A percentile compares a stretch with the other conserved stretches of the same genome.
phyloP scores from a whole-genome alignment of 1,139 yeast species.

The Yamadazyma kanchanaburiensis region DNA sequence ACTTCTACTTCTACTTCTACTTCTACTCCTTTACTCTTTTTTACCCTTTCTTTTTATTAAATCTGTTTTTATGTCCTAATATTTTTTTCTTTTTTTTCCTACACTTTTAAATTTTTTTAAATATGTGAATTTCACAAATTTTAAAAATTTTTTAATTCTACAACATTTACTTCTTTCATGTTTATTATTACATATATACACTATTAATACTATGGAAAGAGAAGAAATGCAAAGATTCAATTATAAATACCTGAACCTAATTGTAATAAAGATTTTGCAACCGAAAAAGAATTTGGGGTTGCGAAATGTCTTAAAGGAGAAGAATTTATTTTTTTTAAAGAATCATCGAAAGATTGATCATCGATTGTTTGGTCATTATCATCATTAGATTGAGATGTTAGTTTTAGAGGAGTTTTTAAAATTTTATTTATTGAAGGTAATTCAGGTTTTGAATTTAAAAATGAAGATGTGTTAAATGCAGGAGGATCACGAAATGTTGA shows the following conservation, averaged over 20 bases:
- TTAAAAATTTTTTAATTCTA: too few relatives aligned
- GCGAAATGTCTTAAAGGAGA: conserved; percentile 41
- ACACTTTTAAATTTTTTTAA: too few relatives aligned
- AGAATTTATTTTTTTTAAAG: conserved; percentile 16
- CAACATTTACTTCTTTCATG: too few relatives aligned
- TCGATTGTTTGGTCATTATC: conserved; percentile 34
- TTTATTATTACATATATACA: conserved; percentile 4
- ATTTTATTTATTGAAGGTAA: conserved; percentile 45
- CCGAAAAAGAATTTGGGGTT: conserved; percentile 50
- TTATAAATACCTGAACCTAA: conserved; percentile 27
- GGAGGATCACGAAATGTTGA: neutral
- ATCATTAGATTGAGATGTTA: conserved; percentile 23
- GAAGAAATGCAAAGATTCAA: conserved; percentile 5
- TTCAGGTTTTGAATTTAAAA: conserved; percentile 3
- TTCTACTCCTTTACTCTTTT: too few relatives aligned
- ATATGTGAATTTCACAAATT: neutral
- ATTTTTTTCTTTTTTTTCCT: too few relatives aligned
- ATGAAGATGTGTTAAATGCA: neutral
- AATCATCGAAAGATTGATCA: conserved; percentile 17
- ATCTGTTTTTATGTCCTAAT: too few relatives aligned
- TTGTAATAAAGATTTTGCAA: conserved; percentile 47
- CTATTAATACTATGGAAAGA: conserved; percentile 6
- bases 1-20: too few relatives aligned
- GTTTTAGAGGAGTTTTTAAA: conserved; percentile 43
- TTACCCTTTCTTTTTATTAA: too few relatives aligned